Conservation (phyloP, 139 green algal genomes). For the Chlorella sp. region DNA sequence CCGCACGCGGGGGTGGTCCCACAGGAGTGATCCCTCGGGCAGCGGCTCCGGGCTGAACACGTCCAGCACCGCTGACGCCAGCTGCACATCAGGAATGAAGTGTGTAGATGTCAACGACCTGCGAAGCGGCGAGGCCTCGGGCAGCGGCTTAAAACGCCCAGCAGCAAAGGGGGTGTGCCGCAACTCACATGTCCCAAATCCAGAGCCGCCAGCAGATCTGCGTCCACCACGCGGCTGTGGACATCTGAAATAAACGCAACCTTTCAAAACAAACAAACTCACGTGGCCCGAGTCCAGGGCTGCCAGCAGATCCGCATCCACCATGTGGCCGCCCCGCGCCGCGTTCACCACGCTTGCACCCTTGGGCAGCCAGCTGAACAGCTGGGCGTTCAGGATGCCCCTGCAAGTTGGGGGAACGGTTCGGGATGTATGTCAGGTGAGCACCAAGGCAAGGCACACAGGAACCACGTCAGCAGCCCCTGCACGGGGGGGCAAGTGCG, state of each 20-base stretch:
- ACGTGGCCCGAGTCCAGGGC: slow-evolving; percentile 55
- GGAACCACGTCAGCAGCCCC: too few relatives aligned
- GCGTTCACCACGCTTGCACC: slow-evolving; percentile 64
- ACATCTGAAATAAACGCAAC: slow-evolving; percentile 11
- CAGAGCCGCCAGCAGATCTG: slow-evolving; percentile 55
- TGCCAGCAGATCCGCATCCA: slow-evolving; percentile 57
- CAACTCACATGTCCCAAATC: slow-evolving; percentile 26
- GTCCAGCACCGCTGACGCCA: slow-evolving; percentile 57
- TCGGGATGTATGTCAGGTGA: too few relatives aligned
- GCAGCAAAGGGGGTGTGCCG: not conserved
- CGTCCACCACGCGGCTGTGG: slow-evolving; percentile 58
- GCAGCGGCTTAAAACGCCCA: not conserved
- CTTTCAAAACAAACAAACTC: not conserved
- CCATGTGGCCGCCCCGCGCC: slow-evolving; percentile 58
- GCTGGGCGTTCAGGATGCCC: slow-evolving; percentile 54
- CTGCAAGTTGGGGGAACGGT: not conserved
- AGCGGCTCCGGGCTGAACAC: slow-evolving; percentile 67
- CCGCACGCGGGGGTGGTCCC: slow-evolving; percentile 57
- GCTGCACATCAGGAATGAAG: not conserved
- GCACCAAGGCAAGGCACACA: too few relatives aligned
- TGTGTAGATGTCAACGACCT: not conserved
- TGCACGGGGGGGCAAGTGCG: too few relatives aligned
- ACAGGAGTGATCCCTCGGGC: slow-evolving; percentile 54
- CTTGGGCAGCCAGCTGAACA: slow-evolving; percentile 58
- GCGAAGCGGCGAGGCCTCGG: not conserved